Conservation (phyloP, 2,329 filamentous ascomycete species). For the Westerdykella ornata region DNA sequence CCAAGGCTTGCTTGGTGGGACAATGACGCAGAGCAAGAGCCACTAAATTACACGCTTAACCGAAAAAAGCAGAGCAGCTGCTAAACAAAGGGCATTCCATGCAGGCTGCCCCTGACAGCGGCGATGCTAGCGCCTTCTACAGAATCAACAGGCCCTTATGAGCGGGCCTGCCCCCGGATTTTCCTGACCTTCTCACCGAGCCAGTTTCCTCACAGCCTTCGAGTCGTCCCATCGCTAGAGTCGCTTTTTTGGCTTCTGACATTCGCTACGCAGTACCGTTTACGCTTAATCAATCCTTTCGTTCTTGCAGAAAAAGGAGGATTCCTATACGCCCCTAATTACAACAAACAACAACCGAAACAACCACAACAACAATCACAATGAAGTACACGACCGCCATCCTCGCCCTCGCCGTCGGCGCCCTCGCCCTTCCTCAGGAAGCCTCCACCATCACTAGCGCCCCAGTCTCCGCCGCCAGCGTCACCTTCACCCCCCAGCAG, state of each 20-base stretch:
- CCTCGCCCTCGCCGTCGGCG: conserved; percentile 42
- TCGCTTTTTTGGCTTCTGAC: conserved; percentile 2
- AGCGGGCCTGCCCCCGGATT: no score
- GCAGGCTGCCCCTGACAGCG: background rate
- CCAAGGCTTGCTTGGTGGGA: no score
- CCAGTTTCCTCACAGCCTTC: background rate
- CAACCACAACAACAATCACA: conserved; percentile 11
- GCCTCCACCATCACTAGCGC: conserved; percentile 30
- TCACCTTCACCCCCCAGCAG: conserved; percentile 22
- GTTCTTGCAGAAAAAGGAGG: background rate
- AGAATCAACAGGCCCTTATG: background rate
- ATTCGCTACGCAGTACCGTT: background rate
- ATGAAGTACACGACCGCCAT: conserved; percentile 42
- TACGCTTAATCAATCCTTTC: background rate
- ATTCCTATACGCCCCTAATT: background rate
- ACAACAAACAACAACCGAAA: background rate
- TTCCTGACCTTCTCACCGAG: no score
- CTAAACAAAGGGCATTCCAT: no score
- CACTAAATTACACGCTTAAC: no score
- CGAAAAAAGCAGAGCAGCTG: no score
- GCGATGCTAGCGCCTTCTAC: background rate
- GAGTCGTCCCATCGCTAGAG: background rate
- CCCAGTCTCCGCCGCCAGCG: conserved; percentile 27
- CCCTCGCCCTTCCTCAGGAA: conserved; percentile 39
- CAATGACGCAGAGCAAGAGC: no score